Conservation (phyloP, 768 basidiomycete species). For the Lentinula boryana region DNA sequence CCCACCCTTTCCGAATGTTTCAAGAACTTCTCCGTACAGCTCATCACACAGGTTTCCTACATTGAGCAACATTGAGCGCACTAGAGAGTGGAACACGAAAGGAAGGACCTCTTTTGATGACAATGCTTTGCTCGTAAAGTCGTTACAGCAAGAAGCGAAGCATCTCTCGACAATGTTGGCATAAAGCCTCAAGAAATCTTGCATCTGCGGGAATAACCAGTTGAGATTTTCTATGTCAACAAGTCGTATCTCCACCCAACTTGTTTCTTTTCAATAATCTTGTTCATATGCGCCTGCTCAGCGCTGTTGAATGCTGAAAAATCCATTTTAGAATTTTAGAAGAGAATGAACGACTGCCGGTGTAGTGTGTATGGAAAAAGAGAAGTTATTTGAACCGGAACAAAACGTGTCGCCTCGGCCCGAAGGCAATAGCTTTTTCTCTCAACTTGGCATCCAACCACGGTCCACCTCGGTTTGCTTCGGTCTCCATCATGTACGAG, state of each 20-base stretch:
- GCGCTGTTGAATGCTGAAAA: constrained; percentile 84
- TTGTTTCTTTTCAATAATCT: constrained; percentile 95
- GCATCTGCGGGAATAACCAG: constrained; percentile 59
- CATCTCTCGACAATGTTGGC: constrained; percentile 93
- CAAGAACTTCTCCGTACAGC: constrained; percentile 97
- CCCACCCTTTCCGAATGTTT: constrained; percentile 95
- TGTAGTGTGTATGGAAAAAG: constrained; percentile 9
- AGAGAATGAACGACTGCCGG: neutral
- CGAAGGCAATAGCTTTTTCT: neutral
- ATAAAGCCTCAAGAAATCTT: constrained; percentile 96
- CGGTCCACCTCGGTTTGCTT: neutral
- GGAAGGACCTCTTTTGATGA: constrained; percentile 80
- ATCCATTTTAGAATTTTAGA: constrained; percentile 55
- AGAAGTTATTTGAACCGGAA: neutral
- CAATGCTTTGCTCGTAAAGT: constrained; percentile 93
- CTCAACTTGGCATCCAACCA: neutral
- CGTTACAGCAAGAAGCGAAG: constrained; percentile 92
- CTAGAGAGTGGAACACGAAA: neutral
- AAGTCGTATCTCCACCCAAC: constrained; percentile 29
- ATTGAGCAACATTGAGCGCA: constrained; percentile 6
- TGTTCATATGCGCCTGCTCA: constrained; percentile 96
- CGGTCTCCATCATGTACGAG: neutral
- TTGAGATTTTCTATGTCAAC: neutral
- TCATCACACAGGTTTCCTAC: constrained; percentile 84
- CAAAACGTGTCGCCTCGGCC: neutral